phyloP scores from a whole-genome alignment of 2,329 filamentous ascomycete species.

The Cucurbitaria berberidis region DNA sequence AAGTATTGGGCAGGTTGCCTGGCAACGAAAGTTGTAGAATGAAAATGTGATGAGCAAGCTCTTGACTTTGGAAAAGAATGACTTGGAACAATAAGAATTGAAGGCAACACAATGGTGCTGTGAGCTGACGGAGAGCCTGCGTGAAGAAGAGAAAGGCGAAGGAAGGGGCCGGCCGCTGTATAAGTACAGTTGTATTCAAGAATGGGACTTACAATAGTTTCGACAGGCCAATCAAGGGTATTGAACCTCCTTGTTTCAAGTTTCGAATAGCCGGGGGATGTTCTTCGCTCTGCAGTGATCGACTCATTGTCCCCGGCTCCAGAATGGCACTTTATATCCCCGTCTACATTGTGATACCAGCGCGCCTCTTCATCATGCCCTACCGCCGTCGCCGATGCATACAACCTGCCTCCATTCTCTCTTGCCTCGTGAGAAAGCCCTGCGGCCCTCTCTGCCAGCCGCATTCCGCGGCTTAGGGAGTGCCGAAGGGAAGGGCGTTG shows the following conservation, averaged over 20 bases:
- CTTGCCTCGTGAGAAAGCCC: conserved; percentile 31
- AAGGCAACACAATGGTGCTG: conserved; percentile 37
- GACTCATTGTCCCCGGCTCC: conserved; percentile 27
- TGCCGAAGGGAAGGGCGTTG: conserved; percentile 21
- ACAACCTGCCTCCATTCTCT: conserved; percentile 35
- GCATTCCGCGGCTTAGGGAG: conserved; percentile 27
- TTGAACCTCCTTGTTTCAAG: conserved; percentile 46
- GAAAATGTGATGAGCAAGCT: conserved; percentile 12
- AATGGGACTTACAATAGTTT: conserved; percentile 40
- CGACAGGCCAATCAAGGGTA: conserved; percentile 39
- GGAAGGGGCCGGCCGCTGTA: conserved; percentile 33
- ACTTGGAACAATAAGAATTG: conserved; percentile 39
- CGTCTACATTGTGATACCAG: conserved; percentile 27
- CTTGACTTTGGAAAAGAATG: conserved; percentile 38
- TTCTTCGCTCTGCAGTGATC: conserved; percentile 36
- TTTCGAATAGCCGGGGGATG: conserved; percentile 34
- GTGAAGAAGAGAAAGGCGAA: conserved; percentile 31
- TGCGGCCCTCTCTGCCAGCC: conserved; percentile 32
- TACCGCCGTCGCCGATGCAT: conserved; percentile 21
- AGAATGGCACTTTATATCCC: conserved; percentile 40
- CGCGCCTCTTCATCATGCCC: conserved; percentile 26
- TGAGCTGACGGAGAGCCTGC: conserved; percentile 40
- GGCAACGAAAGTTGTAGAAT: conserved; percentile 24
- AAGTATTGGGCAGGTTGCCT: conserved; percentile 20
- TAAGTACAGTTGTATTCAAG: conserved; percentile 36